Evolutionary conservation across 192 early-diverging fungal species (phyloP), one percentile per base, ranked within the genome.

Genomic region (Coemansia sp.): DNA sequence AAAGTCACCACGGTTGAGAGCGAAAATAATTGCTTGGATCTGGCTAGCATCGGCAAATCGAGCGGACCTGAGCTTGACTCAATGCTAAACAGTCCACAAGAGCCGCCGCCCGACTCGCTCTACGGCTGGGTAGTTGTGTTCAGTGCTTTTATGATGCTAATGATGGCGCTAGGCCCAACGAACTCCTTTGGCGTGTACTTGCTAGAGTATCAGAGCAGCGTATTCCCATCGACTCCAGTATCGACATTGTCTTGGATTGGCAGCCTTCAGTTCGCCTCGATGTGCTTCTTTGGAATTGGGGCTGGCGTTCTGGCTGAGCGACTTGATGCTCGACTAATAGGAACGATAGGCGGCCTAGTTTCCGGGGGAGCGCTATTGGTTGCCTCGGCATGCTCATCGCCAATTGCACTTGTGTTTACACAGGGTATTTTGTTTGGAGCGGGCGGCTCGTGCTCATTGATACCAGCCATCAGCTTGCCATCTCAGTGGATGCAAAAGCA

Each of bases 371-470:
- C 70, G 23, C 26, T 77, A n/a, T 26, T 82, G 1, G 43, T 65
- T 14, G 69, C 79, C 0, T 76, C 74, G 1, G 48, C 62, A 2
- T 73, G 80, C 53, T 71, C 43, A 2, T 23, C 77, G 50, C 69
- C 87, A 0, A 84, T 84, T 76, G 86, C 88, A 21, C 67, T 93
- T 5, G 79, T 90, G 31, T 57, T 92, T 34, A 86, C 92, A 2
- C 92, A 93, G 64, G 89, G 90, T 2, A 62, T 92, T 7, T 51
- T 95, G 56, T 90, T 88, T 76, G 93, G 92, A 8, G 60, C 88
- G 14, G 87, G 88, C 9, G 76, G 79, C 5, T 85, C 85, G 7
- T 65, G 91, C 26, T 45, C 88, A 5, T 86, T 87, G 58, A 84
- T 89, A 35, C 88, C 89, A 0, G 78, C 85, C 13, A 82, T 92